phyloP scores from a whole-genome alignment of 1,284 basidiomycete species.

The Tetrapyrgos nigripes region DNA sequence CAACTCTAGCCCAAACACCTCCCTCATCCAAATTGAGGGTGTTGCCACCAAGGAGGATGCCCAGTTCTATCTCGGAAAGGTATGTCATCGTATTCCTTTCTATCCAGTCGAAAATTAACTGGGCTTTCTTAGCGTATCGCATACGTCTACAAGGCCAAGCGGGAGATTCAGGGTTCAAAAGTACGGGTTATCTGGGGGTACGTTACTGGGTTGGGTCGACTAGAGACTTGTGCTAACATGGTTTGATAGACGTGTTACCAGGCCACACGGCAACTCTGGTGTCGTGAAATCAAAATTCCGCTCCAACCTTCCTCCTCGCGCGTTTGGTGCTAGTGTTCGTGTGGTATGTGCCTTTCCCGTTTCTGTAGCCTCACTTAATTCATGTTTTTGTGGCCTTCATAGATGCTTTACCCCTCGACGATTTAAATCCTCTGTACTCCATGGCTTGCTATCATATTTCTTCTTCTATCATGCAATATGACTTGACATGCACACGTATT shows the following conservation, averaged over 20 bases:
- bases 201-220: constrained; percentile 1
- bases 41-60: constrained; percentile 94
- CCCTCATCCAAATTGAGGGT: constrained; percentile 97
- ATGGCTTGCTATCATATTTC: constrained; percentile 40
- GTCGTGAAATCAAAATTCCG: constrained; percentile 98
- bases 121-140: constrained; percentile 79
- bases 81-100: constrained; percentile 43
- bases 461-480: constrained; percentile 58
- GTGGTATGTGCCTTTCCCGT: constrained; percentile 67
- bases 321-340: constrained; percentile 95
- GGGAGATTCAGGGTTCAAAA: constrained; percentile 91
- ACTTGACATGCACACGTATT: constrained; percentile 44
- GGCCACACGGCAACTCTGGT: constrained; percentile 93
- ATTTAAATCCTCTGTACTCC: constrained; percentile 48
- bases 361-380: constrained; percentile 19
- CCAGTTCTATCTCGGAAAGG: constrained; percentile 99
- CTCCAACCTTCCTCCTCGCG: constrained; percentile 94
- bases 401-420: constrained; percentile 69
- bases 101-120: neutral
- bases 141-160: constrained; percentile 97
- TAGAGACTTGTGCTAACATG: constrained; percentile 1
- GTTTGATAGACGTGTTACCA: constrained; percentile 78
- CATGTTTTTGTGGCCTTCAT: neutral
- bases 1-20: constrained; percentile 95
- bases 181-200: constrained; percentile 98